Conservation (phyloP, 2,329 filamentous ascomycete species). For the Alternaria viburni region DNA sequence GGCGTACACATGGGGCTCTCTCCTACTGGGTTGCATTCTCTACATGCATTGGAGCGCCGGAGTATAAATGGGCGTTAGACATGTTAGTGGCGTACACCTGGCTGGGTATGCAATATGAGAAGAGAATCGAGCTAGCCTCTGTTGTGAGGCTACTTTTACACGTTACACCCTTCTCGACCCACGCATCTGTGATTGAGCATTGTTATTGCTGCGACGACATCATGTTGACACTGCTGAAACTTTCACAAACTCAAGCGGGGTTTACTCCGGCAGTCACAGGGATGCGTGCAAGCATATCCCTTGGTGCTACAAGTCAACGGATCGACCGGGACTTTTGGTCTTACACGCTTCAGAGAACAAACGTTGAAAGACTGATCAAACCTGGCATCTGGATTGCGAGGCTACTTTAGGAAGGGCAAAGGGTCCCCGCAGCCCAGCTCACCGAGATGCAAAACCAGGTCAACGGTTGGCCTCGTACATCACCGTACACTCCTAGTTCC, state of each 20-base stretch:
- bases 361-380: neutral
- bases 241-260: neutral
- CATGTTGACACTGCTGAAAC: neutral
- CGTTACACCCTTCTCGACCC: neutral
- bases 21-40: constrained; percentile 8
- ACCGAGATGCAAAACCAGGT: neutral
- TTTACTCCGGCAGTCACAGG: neutral
- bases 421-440: neutral
- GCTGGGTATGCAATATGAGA: constrained; percentile 1
- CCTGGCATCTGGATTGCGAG: neutral
- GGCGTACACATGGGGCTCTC: constrained; percentile 3
- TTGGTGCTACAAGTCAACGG: neutral
- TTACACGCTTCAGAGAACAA: neutral
- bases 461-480: neutral
- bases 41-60: constrained; percentile 15
- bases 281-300: neutral
- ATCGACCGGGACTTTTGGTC: neutral
- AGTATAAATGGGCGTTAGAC: constrained; percentile 12
- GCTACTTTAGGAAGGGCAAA: neutral
- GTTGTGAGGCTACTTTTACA: neutral
- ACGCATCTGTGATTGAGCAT: neutral
- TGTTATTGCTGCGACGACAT: neutral
- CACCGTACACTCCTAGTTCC: neutral
- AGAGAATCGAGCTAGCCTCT: constrained; percentile 5
- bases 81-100: constrained; percentile 6